These are phyloP conservation scores for Prillingera fragicola DNA, from an alignment of 1,284 basidiomycete genomes.

Conservation along the genomic window DNA sequence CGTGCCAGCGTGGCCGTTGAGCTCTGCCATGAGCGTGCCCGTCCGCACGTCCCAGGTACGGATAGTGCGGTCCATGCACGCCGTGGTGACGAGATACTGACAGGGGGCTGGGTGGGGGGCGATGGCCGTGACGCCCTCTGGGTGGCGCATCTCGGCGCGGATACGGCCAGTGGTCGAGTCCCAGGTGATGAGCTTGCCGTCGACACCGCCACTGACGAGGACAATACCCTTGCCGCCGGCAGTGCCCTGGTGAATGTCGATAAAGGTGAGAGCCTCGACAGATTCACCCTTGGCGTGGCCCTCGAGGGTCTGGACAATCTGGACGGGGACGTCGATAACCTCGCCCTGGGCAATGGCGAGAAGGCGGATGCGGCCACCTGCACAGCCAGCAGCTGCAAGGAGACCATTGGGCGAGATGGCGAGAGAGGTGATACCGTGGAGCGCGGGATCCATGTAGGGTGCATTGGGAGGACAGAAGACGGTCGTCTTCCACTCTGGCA, in stretches of 20 bases:
- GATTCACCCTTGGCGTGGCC: conserved; percentile 84
- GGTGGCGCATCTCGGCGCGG: conserved; percentile 56
- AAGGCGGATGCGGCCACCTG: conserved; percentile 74
- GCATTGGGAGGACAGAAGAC: conserved; percentile 55
- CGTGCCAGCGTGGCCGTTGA: conserved; percentile 77
- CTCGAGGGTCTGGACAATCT: conserved; percentile 58
- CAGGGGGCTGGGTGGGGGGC: conserved; percentile 63
- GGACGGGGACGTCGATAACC: conserved; percentile 55
- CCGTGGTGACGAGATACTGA: conserved; percentile 70
- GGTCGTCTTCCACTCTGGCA: conserved; percentile 59
- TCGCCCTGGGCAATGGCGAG: conserved; percentile 81
- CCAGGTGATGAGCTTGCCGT: conserved; percentile 90
- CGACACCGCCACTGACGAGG: conserved; percentile 79
- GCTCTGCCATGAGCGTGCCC: conserved; percentile 68
- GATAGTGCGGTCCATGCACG: conserved; percentile 75
- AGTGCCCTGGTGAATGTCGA: conserved; percentile 63
- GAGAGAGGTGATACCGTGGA: conserved; percentile 75
- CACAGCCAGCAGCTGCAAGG: conserved; percentile 81
- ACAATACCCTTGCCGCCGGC: conserved; percentile 57
- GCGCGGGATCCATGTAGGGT: conserved; percentile 48
- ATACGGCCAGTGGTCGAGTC: conserved; percentile 79
- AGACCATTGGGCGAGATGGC: conserved; percentile 78
- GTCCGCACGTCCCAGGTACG: conserved; percentile 90
- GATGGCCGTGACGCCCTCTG: conserved; percentile 80
- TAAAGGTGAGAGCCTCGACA: conserved; percentile 80